phyloP scores from a whole-genome alignment of 2,329 filamentous ascomycete species.

The Diaporthe ilicicola region DNA sequence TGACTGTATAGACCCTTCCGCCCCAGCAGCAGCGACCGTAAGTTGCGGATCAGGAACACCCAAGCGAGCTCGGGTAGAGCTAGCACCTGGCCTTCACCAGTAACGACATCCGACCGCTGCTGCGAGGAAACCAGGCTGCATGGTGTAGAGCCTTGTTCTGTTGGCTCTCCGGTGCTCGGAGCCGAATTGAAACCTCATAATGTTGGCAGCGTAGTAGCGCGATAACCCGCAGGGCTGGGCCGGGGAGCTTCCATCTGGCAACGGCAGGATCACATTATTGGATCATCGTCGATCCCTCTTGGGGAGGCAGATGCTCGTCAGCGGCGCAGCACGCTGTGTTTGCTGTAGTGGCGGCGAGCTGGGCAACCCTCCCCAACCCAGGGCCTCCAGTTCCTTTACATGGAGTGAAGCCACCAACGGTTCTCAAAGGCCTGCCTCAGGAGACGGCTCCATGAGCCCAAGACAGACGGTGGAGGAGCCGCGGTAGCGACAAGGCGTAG shows the following conservation, averaged over 20 bases:
- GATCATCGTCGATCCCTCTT: conserved; percentile 19
- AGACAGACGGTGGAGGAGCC: not conserved
- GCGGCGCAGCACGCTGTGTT: conserved; percentile 18
- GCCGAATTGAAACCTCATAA: not conserved
- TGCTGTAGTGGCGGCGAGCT: not conserved
- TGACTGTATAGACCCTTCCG: conserved; percentile 4
- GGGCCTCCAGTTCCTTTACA: not conserved
- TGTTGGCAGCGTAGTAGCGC: not conserved
- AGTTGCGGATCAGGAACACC: conserved; percentile 2
- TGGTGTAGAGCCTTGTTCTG: not conserved
- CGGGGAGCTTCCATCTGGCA: not conserved
- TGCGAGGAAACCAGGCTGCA: conserved; percentile 2
- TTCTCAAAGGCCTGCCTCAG: not conserved
- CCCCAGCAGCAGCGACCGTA: not conserved
- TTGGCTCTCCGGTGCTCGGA: conserved; percentile 6
- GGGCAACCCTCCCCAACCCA: not conserved
- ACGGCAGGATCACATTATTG: conserved; percentile 18
- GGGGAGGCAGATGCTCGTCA: conserved; percentile 1
- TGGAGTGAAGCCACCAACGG: not conserved
- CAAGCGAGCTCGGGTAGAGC: conserved; percentile 2
- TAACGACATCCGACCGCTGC: not conserved
- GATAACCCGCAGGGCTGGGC: not conserved
- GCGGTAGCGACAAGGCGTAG: not conserved
- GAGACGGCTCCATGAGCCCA: not conserved
- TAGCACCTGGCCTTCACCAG: not conserved